phyloP scores from a whole-genome alignment of 78 protist genomes.

The Dictyostelium brefeldianum region DNA sequence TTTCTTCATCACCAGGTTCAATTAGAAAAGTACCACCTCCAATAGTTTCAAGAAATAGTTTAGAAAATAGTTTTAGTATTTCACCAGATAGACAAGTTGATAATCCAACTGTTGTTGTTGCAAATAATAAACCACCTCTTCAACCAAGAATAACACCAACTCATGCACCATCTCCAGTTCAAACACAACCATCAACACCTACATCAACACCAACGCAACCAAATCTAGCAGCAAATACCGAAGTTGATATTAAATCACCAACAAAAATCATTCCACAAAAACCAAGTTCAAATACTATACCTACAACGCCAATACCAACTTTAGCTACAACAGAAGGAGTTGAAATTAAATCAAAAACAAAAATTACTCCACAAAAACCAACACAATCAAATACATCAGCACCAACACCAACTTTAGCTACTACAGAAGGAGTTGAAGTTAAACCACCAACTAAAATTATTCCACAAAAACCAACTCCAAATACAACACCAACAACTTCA shows the following conservation, averaged over 20 bases:
- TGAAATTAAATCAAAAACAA: no score
- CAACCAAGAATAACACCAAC: not conserved
- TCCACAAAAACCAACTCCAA: not conserved
- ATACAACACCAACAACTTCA: not conserved
- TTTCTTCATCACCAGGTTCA: not conserved
- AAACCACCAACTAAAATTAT: no score
- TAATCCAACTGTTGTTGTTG: not conserved
- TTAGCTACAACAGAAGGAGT: not conserved
- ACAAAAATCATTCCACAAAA: no score
- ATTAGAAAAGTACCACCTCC: conserved; percentile 2
- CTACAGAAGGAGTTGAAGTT: no score
- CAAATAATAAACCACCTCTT: not conserved
- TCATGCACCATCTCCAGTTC: not conserved
- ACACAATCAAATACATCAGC: not conserved
- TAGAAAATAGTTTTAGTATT: not conserved
- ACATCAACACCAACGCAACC: not conserved
- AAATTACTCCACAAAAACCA: not conserved
- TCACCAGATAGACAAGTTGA: not conserved
- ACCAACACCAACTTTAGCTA: no score
- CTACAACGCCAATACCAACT: no score
- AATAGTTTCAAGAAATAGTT: not conserved
- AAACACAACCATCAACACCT: not conserved
- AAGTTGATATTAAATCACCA: no score
- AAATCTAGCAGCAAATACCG: not conserved
- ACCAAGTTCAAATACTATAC: not conserved